Evolutionary conservation across 345 rosid genomes (phyloP).

Genomic region (Kandelia obovata): DNA sequence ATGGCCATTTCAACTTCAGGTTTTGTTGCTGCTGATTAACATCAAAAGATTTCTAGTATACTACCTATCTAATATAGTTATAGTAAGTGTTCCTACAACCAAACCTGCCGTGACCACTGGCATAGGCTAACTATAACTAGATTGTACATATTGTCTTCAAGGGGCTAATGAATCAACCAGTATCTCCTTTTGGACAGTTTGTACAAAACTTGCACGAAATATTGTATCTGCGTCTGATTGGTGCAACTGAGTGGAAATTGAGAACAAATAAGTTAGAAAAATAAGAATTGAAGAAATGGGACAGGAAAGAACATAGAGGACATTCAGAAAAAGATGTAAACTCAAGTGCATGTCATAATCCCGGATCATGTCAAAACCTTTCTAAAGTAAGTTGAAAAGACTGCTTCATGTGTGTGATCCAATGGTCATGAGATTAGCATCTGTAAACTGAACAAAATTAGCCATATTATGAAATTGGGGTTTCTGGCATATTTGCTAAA

Average conservation of each 20-base stretch:
- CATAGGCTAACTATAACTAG: not conserved
- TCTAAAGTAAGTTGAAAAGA: not conserved
- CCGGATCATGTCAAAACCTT: not conserved
- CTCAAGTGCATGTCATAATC: not conserved
- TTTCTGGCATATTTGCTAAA: not conserved
- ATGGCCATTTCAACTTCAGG: not conserved
- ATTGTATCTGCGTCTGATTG: not conserved
- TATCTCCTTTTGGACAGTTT: too few species aligned
- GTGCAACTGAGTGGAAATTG: not conserved
- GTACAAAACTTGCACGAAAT: not conserved
- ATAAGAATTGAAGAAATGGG: conserved; percentile 26
- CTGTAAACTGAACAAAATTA: not conserved
- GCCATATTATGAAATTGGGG: not conserved
- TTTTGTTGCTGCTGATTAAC: not conserved
- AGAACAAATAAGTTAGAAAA: not conserved
- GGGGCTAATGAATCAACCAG: not conserved
- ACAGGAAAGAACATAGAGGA: conserved; percentile 39
- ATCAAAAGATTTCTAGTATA: too few species aligned
- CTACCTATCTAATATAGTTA: too few species aligned
- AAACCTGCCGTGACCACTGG: not conserved
- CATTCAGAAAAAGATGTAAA: conserved; percentile 38
- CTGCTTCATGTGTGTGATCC: too few species aligned
- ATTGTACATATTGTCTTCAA: not conserved
- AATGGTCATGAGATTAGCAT: not conserved
- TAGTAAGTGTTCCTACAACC: not conserved